These are phyloP conservation scores for Lactifluus subvellereus DNA, from an alignment of 768 basidiomycete genomes.

Conservation along the genomic window DNA sequence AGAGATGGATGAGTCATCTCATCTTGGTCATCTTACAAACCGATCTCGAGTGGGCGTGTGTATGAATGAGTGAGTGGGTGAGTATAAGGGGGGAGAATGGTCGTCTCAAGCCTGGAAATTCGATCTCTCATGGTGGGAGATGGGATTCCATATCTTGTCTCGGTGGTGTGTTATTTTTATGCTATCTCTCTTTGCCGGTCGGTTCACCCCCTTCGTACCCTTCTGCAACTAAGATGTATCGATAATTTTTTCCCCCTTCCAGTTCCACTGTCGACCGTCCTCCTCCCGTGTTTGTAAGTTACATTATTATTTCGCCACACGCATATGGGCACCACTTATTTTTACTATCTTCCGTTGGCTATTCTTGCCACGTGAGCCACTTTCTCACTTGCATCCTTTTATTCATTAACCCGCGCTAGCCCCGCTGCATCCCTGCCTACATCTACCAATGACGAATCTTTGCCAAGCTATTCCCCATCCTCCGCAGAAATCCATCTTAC, in stretches of 20 bases:
- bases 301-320: neutral
- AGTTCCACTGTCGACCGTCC: no score
- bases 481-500: neutral
- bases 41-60: no score
- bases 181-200: neutral
- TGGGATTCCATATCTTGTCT: neutral
- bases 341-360: neutral
- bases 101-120: no score
- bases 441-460: neutral
- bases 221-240: neutral
- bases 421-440: neutral
- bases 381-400: neutral
- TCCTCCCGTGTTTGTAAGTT: no score
- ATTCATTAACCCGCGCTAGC: neutral
- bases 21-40: neutral
- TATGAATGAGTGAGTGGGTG: no score
- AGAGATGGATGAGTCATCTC: neutral
- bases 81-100: no score
- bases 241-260: neutral
- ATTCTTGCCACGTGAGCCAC: constrained; percentile 3
- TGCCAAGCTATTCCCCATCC: neutral
- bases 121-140: no score
- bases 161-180: neutral
- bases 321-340: neutral
- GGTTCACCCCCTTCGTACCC: neutral